Percentiles rank a stretch among this genome's conserved stretches.
Evolutionary conservation across 345 rosid genomes (phyloP).

Genomic region (Cardamine resedifolia): DNA sequence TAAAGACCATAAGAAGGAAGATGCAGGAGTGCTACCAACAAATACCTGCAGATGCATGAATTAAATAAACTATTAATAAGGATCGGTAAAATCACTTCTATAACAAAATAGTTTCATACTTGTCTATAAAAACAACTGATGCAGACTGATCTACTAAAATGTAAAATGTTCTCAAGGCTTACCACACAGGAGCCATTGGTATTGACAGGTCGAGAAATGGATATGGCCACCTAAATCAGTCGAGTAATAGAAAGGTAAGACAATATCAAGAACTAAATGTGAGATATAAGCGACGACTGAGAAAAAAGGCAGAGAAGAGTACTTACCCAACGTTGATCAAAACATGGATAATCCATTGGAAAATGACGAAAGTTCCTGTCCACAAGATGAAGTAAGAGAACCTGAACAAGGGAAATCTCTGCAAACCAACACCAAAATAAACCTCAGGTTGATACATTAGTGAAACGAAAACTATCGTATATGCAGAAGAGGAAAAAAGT

Average conservation of each 20-base stretch:
- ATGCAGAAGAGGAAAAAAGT: not conserved
- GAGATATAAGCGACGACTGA: not conserved
- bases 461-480: slow-evolving; percentile 1
- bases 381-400: slow-evolving; percentile 62
- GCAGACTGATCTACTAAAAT: slow-evolving; percentile 5
- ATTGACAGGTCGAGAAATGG: slow-evolving; percentile 64
- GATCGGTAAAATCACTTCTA: not conserved
- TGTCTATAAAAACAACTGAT: not conserved
- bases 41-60: slow-evolving; percentile 46
- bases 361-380: slow-evolving; percentile 57
- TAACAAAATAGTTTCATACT: slow-evolving; percentile 2
- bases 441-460: not conserved
- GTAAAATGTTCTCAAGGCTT: slow-evolving; percentile 27
- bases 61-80: not conserved
- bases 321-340: slow-evolving; percentile 47
- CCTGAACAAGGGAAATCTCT: slow-evolving; percentile 70
- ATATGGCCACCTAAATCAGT: slow-evolving; percentile 66
- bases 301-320: not conserved
- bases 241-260: not conserved
- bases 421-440: slow-evolving; percentile 30
- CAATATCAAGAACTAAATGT: slow-evolving; percentile 3
- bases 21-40: slow-evolving; percentile 52
- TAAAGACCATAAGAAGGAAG: slow-evolving; percentile 60
- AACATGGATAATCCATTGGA: slow-evolving; percentile 64
- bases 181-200: slow-evolving; percentile 64